Evolutionary conservation across 208 protist genomes (phyloP), one percentile per base, ranked within the genome.

Genomic region (Wallacemonas collosoma): DNA sequence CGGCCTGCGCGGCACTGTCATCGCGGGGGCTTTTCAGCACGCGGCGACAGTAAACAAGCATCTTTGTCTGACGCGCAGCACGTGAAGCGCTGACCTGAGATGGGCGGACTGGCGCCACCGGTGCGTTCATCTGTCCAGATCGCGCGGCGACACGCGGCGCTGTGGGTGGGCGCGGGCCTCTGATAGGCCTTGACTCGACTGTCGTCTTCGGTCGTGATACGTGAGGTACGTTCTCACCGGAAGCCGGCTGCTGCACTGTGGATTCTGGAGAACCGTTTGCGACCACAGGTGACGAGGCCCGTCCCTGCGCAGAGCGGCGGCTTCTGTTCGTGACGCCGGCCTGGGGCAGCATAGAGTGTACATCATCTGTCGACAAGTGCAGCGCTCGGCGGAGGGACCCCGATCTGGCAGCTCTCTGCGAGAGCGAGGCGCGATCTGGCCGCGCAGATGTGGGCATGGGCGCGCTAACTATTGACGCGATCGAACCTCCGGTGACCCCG

Each of bases 31-130:
- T 36, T 36, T 35, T 8, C 1, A 36, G 14, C 55, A 60, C 26
- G 55, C 55, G 7, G 55, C 60, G 60, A 6, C 60, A 41, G 60
- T 65, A 65, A 5, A 65, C 60, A 4, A 65, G 60, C 60, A 65
- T 65, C 56, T 62, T 62, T 41, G 56, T 62, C 35, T 36, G 36
- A 3, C 26, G 17, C 14, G 7, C 36, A 7, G 26, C 36, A 44
- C 57, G 12, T 8, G 5, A 11, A n/a, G 57, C 39, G 57, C 57
- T 17, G 8, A 63, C 11, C 9, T 17, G 57, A 63, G 57, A 44
- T 26, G 26, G 26, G 26, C 26, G 26, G 26, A 26, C 26, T 26
- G 11, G 53, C 6, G 53, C 14, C 45, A 50, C 12, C 45, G 12
- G 12, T 12, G 45, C 45, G 8, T 6, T 12, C 45, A 50, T 50